Conservation (phyloP, 176 grass and related monocot species). For the Avena eriantha region DNA sequence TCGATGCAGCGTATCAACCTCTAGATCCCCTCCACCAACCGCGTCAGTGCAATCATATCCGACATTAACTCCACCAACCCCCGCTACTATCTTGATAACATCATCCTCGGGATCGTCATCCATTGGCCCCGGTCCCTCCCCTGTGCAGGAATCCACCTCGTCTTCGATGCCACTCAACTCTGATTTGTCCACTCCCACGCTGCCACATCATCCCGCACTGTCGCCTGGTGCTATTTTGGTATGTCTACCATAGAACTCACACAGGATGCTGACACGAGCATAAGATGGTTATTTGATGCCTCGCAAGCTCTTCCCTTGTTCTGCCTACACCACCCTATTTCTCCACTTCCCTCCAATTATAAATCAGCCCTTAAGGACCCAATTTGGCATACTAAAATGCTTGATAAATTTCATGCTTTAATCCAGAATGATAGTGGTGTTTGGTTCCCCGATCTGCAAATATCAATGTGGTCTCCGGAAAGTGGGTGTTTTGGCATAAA, state of each 20-base stretch:
- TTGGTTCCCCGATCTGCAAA: neutral
- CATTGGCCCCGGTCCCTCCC: too few species aligned
- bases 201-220: too few species aligned
- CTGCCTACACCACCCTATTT: neutral
- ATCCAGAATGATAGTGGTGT: neutral
- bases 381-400: neutral
- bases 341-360: neutral
- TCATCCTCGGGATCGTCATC: too few species aligned
- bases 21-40: too few species aligned
- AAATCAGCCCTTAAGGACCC: neutral
- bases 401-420: neutral
- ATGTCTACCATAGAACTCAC: neutral
- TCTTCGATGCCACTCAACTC: too few species aligned
- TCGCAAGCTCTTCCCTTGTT: neutral
- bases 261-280: neutral
- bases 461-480: neutral
- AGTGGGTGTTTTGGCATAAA: too few species aligned
- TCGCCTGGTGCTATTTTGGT: neutral
- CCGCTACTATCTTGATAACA: too few species aligned
- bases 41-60: too few species aligned
- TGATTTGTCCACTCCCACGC: too few species aligned
- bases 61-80: too few species aligned
- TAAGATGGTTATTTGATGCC: neutral
- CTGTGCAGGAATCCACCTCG: too few species aligned
- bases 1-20: too few species aligned